Evolutionary conservation across 2,329 filamentous ascomycete genomes (phyloP), one percentile per base, ranked within the genome.

Genomic region (Davidsoniella neocaledoniae): DNA sequence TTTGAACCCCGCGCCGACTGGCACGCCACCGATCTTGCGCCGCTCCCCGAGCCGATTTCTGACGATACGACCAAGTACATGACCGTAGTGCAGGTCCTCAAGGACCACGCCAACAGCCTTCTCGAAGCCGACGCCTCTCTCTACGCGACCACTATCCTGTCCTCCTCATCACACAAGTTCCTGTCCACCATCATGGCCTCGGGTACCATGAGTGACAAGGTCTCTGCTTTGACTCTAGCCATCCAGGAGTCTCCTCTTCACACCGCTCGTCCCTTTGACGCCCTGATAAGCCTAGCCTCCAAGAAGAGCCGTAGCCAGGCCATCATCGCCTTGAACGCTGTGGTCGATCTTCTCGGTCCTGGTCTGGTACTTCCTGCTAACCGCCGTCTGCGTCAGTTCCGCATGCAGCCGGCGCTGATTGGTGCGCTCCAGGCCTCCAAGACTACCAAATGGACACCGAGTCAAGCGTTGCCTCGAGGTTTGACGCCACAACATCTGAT

Each of bases 191-290:
- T 98, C 62, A 95, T 96, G 85, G 72, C 86, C 8, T 93, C 88
- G 1, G 91, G 91, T 70, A 98, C 93, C 8, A 76, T 96, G 57
- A 93, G 87, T 50, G 91, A 98, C 64, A 96, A 95, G 64, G 83
- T 96, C 41, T 98, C 91, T 2, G 93, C 91, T 3, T 70, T 98
- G 59, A 98, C 91, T 4, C 71, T 98, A 57, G 83, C 91, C 50
- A 80, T 95, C 10, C 93, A 98, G 67, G 91, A 98, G 64, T 96
- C 93, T 7, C 91, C 91, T 16, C 68, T 96, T 47, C 91, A 98
- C 64, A 96, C 88, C 54, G 81, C 79, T 55, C 90, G 91, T 60
- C 83, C 88, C 0, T 79, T 96, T 54, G 90, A 96, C 58, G 86
- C 78, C 54, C 69, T 98, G 43, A 71, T 96, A 56, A 75, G 68